Base-by-base conservation (phyloP, 177 flowering plant genomes). In the Vitis hybrid region DNA sequence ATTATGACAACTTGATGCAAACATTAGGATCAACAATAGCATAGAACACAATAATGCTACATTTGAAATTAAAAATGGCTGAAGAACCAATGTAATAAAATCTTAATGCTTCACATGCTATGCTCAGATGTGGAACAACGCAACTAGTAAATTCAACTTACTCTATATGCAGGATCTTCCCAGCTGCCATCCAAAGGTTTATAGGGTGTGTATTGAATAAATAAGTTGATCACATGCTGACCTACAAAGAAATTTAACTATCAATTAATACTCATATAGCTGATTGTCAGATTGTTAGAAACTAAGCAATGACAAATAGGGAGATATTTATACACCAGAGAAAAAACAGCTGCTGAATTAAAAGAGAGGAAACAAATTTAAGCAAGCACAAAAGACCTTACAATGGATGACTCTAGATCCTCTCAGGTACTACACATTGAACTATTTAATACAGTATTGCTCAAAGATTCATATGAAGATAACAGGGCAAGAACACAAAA, bases 191-290 rank as follows among this genome's bases (percentile, higher is more conserved):
- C 88, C 9, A 73, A 63, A 6, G 97, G 97, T 68, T 84, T 85
- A 72, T 93, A 93, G 50, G 99, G 99, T 31, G 98, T 95, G 81
- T 88, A 95, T 67, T 91, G 99, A 64, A 89, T 80, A 73, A 95
- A 95, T 70, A 95, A 79, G 85, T 89, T 91, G 70, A 95, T 84
- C 48, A 91, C 98, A 74, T 95, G 98, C 83, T 82, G 78, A 52
- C 83, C 86, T 80, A 63, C 56, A 39, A 60, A 52, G n/a, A 72
- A 18, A 59, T 22, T 0, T 29, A 56, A 18, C n/a, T 5, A 6
- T 11, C 59, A 26, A 26, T 26, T 26, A 26, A 26, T 26, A 26
- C 3, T 31, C 19, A 34, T 49, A n/a, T 29, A 3, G 26, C 45
- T 39, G 45, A 6, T 39, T 5, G 8, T 39, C 45, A 39, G 45